These are phyloP conservation scores for Pseudocercospora fijiensis DNA, from an alignment of 2,329 filamentous ascomycete genomes.

Conservation along the genomic window DNA sequence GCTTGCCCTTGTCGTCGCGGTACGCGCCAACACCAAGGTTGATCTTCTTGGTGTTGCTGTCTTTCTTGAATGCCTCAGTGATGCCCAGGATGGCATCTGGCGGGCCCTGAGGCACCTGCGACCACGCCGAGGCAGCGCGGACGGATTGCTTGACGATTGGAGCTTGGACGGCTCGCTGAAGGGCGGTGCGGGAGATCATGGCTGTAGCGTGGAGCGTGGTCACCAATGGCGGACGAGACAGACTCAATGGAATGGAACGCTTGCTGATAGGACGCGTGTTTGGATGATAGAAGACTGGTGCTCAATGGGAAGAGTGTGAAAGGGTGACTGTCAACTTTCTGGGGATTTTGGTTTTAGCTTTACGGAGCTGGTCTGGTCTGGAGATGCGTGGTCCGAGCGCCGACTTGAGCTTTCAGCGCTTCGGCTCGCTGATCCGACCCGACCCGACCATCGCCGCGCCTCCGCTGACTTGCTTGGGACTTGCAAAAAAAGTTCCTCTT, in stretches of 20 bases:
- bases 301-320: neutral
- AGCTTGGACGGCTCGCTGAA: slow-evolving; percentile 34
- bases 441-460: neutral
- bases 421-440: neutral
- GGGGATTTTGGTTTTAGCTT: neutral
- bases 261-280: slow-evolving; percentile 10
- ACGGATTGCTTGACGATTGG: slow-evolving; percentile 41
- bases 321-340: slow-evolving; percentile 2
- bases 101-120: slow-evolving; percentile 88
- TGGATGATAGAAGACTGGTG: slow-evolving; percentile 10
- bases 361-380: neutral
- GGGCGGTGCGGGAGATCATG: slow-evolving; percentile 36
- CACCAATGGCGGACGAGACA: neutral
- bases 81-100: slow-evolving; percentile 78
- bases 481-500: neutral
- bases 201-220: slow-evolving; percentile 14
- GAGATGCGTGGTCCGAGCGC: neutral
- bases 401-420: too few relatives aligned
- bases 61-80: slow-evolving; percentile 98
- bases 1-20: slow-evolving; percentile 96
- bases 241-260: neutral
- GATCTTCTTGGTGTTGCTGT: slow-evolving; percentile 91
- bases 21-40: slow-evolving; percentile 98
- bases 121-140: slow-evolving; percentile 78
- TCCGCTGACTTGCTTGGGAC: neutral